Evolutionary conservation across 345 rosid species (phyloP).

Genomic region (Microcos paniculata): DNA sequence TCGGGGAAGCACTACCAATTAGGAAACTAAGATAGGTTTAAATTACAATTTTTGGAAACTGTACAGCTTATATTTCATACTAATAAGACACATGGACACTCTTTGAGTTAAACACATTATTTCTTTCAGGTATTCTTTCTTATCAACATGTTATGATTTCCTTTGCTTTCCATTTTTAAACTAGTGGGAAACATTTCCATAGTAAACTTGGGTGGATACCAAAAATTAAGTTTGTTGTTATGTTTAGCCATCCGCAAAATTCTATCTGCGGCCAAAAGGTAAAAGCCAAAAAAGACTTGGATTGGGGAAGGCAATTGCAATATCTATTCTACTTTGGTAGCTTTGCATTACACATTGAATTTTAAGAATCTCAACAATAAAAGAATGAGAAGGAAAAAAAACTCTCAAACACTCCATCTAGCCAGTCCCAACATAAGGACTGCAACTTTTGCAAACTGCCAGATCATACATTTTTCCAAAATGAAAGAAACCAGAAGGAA

Average conservation of each 20-base stretch:
- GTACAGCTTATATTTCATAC: background rate
- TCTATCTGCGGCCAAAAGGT: too few species aligned
- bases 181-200: too few species aligned
- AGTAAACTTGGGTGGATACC: too few species aligned
- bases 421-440: conserved; percentile 30
- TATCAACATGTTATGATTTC: too few species aligned
- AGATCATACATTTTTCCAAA: background rate
- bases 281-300: background rate
- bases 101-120: background rate
- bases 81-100: background rate
- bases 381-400: background rate
- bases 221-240: too few species aligned
- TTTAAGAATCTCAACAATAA: background rate
- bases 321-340: conserved; percentile 9
- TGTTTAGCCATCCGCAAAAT: too few species aligned
- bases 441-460: background rate
- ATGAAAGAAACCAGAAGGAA: conserved; percentile 26
- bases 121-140: too few species aligned
- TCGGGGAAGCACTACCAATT: conserved; percentile 64
- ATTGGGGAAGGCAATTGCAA: background rate
- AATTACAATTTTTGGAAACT: conserved; percentile 7
- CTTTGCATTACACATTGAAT: background rate
- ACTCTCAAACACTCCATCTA: background rate
- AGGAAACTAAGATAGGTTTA: conserved; percentile 64
- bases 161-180: too few species aligned